These are phyloP conservation scores for Sporormia fimetaria DNA, from an alignment of 495 filamentous ascomycete genomes.

Conservation along the genomic window DNA sequence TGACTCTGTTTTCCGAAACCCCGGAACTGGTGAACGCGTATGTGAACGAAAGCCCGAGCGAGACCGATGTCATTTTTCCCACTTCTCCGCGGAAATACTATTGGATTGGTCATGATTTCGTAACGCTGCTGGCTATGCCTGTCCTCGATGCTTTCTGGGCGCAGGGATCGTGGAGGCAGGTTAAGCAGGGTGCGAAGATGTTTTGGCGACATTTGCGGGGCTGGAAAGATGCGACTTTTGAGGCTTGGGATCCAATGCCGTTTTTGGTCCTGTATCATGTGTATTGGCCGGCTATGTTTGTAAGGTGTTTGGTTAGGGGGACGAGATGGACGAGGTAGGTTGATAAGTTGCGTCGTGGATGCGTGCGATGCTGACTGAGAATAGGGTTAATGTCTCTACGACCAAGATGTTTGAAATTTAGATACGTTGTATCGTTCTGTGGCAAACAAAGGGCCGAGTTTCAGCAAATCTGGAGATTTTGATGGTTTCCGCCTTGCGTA, in stretches of 20 bases:
- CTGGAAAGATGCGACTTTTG: constrained; percentile 52
- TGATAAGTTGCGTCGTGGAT: no score
- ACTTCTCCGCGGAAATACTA: constrained; percentile 36
- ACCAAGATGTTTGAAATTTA: constrained; percentile 40
- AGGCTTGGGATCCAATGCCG: constrained; percentile 50
- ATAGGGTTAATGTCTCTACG: constrained; percentile 28
- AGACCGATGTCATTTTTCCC: constrained; percentile 8
- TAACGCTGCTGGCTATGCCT: constrained; percentile 39
- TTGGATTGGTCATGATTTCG: constrained; percentile 49
- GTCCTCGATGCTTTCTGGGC: constrained; percentile 28
- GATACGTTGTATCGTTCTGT: no score
- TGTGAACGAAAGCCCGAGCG: constrained; percentile 11
- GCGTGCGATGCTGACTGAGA: not conserved
- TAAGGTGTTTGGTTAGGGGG: constrained; percentile 30
- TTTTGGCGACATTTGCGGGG: constrained; percentile 38
- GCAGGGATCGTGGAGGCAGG: constrained; percentile 11
- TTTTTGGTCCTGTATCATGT: constrained; percentile 48
- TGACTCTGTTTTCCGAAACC: constrained; percentile 39
- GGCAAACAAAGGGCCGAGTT: no score
- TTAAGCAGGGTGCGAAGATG: constrained; percentile 17
- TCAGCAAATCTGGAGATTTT: no score
- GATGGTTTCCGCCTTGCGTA: no score
- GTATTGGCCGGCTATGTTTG: constrained; percentile 48
- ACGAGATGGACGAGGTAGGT: constrained; percentile 40
- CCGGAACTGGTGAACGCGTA: constrained; percentile 26